Conservation (phyloP, 108 stramenopile species). For the Fragilaria radians region DNA sequence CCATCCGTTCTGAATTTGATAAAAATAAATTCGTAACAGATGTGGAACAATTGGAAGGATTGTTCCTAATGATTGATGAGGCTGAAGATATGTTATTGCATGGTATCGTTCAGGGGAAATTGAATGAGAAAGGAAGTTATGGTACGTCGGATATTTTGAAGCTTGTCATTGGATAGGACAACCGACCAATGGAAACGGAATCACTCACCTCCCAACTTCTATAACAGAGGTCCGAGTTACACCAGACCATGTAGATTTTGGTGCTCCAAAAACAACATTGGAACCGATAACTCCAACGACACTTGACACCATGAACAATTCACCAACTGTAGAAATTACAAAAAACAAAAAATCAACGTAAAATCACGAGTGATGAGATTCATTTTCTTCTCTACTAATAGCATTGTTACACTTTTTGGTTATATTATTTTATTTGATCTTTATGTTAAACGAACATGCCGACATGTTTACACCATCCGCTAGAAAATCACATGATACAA, state of each 20-base stretch:
- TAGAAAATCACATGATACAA: conserved; percentile 89
- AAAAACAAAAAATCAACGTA: not conserved
- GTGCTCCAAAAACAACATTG: conserved; percentile 46
- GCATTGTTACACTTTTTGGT: not conserved
- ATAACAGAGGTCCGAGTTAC: conserved; percentile 64
- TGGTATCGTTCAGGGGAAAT: conserved; percentile 70
- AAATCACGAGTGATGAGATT: not conserved
- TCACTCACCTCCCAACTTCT: not conserved
- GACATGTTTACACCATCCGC: conserved; percentile 86
- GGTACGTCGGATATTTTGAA: too few relatives aligned
- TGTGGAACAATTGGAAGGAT: conserved; percentile 52
- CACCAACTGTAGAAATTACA: conserved; percentile 31
- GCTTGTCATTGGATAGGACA: not conserved
- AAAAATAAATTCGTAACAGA: conserved; percentile 41
- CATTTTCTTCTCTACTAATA: not conserved
- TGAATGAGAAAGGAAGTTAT: conserved; percentile 62
- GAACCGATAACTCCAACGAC: conserved; percentile 73
- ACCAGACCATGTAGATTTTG: conserved; percentile 46
- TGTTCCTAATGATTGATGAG: conserved; percentile 76
- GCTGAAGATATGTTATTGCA: conserved; percentile 77
- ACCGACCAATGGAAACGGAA: not conserved
- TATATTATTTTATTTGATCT: conserved; percentile 70
- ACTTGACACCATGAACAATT: conserved; percentile 29
- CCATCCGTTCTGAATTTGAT: conserved; percentile 67
- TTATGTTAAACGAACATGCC: conserved; percentile 89